Evolutionary conservation across 805 yeast genomes (phyloP), one percentile per base, ranked within the genome.

Genomic region (Clavispora asparagi): DNA sequence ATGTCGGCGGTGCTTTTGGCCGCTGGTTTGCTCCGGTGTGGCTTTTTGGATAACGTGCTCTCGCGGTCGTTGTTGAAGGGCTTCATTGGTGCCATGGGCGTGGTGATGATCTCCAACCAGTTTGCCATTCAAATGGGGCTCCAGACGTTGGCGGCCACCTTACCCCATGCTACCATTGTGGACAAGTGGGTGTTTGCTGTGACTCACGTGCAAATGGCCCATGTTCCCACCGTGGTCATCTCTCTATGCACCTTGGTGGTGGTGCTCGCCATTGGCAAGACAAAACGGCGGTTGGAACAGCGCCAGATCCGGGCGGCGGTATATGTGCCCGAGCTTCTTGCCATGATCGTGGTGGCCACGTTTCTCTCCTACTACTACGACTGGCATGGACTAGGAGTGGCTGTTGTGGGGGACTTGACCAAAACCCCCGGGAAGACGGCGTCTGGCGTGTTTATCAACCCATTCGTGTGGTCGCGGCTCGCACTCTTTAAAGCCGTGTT

Each of bases 1-100:
- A 47, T 57, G 53, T 46, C 54, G 7, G 62, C 49, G 2, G 50
- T 59, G 11, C 51, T 58, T 14, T 49, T 58, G 35, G 59, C 55
- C 7, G 45, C 56, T 9, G 62, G 62, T 0, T 61, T 91, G 13
- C 73, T 86, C n/a, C 73, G 97, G 33, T 81, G 87, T 54, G 98
- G 98, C 0, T 91, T 83, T 60, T 68, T 90, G 40, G 96, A 88
- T 56, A 85, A 83, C 49, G 85, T 90, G 2, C 69, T 90, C 41
- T 84, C 94, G 35, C 78, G 87, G 23, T 82, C 95, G 0, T 67
- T 90, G 29, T 65, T 90, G 11, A 75, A 89, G 50, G 97, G 97
- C 0, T 90, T 90, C 57, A 79, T 90, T 36, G 82, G 89, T 11
- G 94, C 94, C 4, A 88, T 90, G 48, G 97, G 96, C 13, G 53